A percentile compares a stretch with the other conserved stretches of the same genome.
Conservation (phyloP, 192 early-diverging fungal genomes). For the Backusella liffmaniae region DNA sequence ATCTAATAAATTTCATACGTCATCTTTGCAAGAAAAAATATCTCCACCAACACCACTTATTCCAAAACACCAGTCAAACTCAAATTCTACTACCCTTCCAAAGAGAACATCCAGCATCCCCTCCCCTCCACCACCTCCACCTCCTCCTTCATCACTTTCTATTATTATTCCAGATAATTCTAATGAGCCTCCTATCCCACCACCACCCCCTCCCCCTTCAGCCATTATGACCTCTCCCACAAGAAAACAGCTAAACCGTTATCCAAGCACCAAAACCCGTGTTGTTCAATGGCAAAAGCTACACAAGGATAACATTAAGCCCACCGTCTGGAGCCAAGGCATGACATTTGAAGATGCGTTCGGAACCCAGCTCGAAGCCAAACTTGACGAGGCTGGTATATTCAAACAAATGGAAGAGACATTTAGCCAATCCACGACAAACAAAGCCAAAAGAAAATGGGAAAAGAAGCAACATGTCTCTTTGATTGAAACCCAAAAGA, state of each 20-base stretch:
- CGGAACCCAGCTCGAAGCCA: background rate
- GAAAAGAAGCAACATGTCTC: background rate
- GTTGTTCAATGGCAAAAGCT: slow-evolving; percentile 36
- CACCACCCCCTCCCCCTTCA: background rate
- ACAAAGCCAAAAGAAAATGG: background rate
- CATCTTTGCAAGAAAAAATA: slow-evolving; percentile 15
- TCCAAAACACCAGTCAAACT: background rate
- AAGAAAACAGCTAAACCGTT: slow-evolving; percentile 19
- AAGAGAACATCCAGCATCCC: background rate
- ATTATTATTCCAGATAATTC: background rate
- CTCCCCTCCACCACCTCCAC: background rate
- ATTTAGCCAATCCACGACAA: slow-evolving; percentile 16
- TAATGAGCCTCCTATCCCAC: background rate
- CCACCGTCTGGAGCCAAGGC: slow-evolving; percentile 22
- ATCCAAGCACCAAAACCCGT: slow-evolving; percentile 25
- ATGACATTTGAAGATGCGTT: background rate
- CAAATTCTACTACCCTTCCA: background rate
- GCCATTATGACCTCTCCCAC: slow-evolving; percentile 19
- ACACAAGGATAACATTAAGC: slow-evolving; percentile 19
- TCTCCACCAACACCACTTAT: background rate
- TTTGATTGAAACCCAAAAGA: background rate
- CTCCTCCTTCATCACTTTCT: slow-evolving; percentile 23
- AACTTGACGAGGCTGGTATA: slow-evolving; percentile 21
- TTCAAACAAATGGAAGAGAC: slow-evolving; percentile 25
- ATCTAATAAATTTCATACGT: background rate